A percentile compares a stretch with the other conserved stretches of the same genome.
phyloP scores from a whole-genome alignment of 371 early-diverging fungal species.

The Mucor irregularis region DNA sequence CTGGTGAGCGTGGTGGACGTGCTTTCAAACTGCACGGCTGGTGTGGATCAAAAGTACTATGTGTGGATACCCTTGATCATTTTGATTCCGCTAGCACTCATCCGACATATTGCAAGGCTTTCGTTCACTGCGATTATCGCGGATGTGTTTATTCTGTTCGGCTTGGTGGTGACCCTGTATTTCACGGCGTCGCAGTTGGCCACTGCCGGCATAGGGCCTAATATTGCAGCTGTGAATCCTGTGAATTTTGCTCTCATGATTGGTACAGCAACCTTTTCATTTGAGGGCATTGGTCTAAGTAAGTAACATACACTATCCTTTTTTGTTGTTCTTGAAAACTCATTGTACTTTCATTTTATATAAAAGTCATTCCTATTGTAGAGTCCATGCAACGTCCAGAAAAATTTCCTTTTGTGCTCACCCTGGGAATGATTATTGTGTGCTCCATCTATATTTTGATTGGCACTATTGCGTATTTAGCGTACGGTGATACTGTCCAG shows the following conservation, averaged over 20 bases:
- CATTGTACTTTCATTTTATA: background rate
- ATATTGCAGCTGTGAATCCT: conserved; percentile 56
- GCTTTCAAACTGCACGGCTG: conserved; percentile 39
- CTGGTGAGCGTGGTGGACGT: conserved; percentile 42
- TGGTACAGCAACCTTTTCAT: conserved; percentile 79
- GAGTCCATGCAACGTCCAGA: conserved; percentile 61
- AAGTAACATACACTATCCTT: background rate
- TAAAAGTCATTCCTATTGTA: conserved; percentile 51
- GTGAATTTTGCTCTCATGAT: conserved; percentile 70
- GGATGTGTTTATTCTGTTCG: conserved; percentile 71
- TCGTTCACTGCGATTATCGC: conserved; percentile 68
- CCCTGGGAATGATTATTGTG: conserved; percentile 57
- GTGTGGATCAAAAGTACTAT: conserved; percentile 43
- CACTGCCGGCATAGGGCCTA: conserved; percentile 38
- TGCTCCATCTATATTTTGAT: conserved; percentile 62
- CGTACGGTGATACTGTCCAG: conserved; percentile 70
- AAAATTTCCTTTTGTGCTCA: conserved; percentile 63
- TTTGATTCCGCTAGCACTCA: conserved; percentile 67
- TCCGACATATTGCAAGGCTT: conserved; percentile 68
- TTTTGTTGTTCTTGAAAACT: background rate
- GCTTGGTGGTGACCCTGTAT: conserved; percentile 52
- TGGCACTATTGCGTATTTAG: conserved; percentile 71
- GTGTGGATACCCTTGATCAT: conserved; percentile 60
- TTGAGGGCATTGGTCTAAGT: conserved; percentile 76
- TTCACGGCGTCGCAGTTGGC: conserved; percentile 34